phyloP scores from a whole-genome alignment of 2,329 filamentous ascomycete species.

The Escovopsis sp. region DNA sequence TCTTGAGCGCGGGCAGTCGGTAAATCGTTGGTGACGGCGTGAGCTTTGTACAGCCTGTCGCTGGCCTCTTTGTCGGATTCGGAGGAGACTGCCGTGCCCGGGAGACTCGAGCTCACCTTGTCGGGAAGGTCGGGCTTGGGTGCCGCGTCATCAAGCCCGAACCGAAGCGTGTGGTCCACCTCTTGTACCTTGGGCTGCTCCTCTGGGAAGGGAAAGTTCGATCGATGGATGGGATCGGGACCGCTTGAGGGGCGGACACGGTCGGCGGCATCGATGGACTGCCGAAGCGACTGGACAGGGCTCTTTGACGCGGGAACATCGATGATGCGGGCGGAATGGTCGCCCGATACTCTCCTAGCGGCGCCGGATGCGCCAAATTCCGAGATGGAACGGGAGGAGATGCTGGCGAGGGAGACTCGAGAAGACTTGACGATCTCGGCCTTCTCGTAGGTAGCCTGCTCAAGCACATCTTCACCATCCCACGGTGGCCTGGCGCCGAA shows the following conservation, averaged over 20 bases:
- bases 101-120: constrained; percentile 12
- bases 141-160: constrained; percentile 9
- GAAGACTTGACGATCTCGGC: constrained; percentile 42
- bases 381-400: constrained; percentile 32
- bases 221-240: constrained; percentile 24
- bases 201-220: constrained; percentile 19
- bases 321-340: constrained; percentile 42
- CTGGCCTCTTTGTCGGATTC: constrained; percentile 25
- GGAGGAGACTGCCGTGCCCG: constrained; percentile 23
- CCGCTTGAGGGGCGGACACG: constrained; percentile 25
- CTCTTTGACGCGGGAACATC: constrained; percentile 39
- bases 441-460: constrained; percentile 36
- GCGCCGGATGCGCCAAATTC: constrained; percentile 27
- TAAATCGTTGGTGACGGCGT: background rate
- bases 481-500: too few relatives aligned
- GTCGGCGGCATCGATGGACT: constrained; percentile 30
- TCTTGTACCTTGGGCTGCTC: constrained; percentile 21
- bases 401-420: constrained; percentile 37
- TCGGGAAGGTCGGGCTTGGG: constrained; percentile 20
- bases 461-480: constrained; percentile 27
- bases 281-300: constrained; percentile 31
- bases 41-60: background rate
- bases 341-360: constrained; percentile 27
- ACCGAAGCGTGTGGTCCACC: constrained; percentile 10
- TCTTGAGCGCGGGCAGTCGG: constrained; percentile 2